Evolutionary conservation across 106 monocot genomes (phyloP), one percentile per base, ranked within the genome.

Genomic region (Cymbidium sinense): DNA sequence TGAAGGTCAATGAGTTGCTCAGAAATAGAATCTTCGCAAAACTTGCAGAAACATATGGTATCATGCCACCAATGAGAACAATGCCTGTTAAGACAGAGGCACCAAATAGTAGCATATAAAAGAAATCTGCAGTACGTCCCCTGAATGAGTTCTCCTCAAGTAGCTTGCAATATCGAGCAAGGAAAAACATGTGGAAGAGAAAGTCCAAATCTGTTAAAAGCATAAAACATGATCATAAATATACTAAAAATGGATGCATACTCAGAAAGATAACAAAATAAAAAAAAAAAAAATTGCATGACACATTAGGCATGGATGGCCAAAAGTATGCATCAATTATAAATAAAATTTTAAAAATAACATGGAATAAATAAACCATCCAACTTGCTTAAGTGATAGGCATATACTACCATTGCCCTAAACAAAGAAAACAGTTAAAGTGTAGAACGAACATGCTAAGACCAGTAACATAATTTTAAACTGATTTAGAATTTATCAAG

Each of bases 61-160:
- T 94, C 88, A 91, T 89, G 77, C 98, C 98, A 76, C 98, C 98
- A 75, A 99, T 39, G 31, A 99, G 79, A 75, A 99, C 94, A 83
- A 89, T 90, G 12, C 85, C 84, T 58, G 98, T 99, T 27, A 99
- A 83, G 43, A 90, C 85, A 73, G 92, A 89, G 41, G 98, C 98
- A 74, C 98, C 98, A 83, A 94, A 99, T 70, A 99, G 77, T 13
- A 99, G 94, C 98, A 99, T 99, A 80, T 88, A 99, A 76, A 94
- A 92, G 86, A 94, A 99, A 86, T 99, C 98, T 33, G 98, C 94
- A 43, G 94, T 92, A 25, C 98, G 81, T 70, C 98, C 98, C 77
- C 98, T 88, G 82, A 99, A 99, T 17, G 98, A 99, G 83, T 99
- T 99, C 82, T 99, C 98, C 86, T 99, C 98, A 25, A 99, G 88